These are phyloP conservation scores for Fusarium sp. DNA, from an alignment of 2,329 filamentous ascomycete species.

Conservation along the genomic window DNA sequence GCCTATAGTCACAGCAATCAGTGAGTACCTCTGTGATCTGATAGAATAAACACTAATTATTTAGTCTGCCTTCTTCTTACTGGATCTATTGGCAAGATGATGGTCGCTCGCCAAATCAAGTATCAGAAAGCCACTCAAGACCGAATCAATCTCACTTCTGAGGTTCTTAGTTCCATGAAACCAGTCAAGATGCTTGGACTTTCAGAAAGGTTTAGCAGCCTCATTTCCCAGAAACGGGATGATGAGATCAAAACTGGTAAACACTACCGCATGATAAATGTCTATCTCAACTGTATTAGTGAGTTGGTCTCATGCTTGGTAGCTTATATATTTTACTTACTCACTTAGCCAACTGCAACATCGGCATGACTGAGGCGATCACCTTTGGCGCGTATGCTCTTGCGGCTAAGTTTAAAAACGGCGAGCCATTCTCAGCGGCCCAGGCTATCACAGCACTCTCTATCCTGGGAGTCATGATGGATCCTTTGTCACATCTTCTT, in stretches of 20 bases:
- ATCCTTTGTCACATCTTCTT: slow-evolving; percentile 44
- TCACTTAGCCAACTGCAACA: slow-evolving; percentile 43
- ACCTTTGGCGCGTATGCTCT: slow-evolving; percentile 51
- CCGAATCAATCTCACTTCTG: slow-evolving; percentile 51
- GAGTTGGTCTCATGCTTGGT: background rate
- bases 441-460: slow-evolving; percentile 50
- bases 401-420: slow-evolving; percentile 43
- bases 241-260: slow-evolving; percentile 46
- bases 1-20: slow-evolving; percentile 49
- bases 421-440: slow-evolving; percentile 46
- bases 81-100: slow-evolving; percentile 43
- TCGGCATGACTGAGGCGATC: slow-evolving; percentile 46
- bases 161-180: slow-evolving; percentile 50
- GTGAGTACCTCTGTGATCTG: slow-evolving; percentile 34
- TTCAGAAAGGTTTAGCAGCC: slow-evolving; percentile 43
- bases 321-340: background rate
- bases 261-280: slow-evolving; percentile 42
- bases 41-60: background rate
- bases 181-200: slow-evolving; percentile 53
- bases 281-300: slow-evolving; percentile 49
- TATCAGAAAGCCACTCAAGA: slow-evolving; percentile 52
- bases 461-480: slow-evolving; percentile 49
- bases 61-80: slow-evolving; percentile 42
- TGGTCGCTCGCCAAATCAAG: slow-evolving; percentile 46
- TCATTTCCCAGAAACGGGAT: slow-evolving; percentile 45